Base-by-base conservation (phyloP, 2,329 filamentous ascomycete genomes). In the Fusarium subglutinans region DNA sequence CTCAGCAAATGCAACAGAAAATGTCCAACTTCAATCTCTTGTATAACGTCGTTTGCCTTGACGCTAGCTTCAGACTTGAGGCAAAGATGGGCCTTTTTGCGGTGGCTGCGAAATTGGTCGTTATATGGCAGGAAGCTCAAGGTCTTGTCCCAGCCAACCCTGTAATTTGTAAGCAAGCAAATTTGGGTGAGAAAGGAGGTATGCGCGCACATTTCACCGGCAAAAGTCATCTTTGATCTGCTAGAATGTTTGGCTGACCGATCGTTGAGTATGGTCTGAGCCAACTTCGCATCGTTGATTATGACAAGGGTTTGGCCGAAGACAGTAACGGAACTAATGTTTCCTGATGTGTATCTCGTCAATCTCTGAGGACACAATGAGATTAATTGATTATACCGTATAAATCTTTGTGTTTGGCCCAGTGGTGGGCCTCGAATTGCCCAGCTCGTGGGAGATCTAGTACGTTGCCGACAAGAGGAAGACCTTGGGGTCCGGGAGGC, bases 41-140 rank as follows among this genome's bases (percentile, higher is more conserved):
- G 84, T 3, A 86, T 47, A 0, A 66, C 30, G 41, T 84, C 77
- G 64, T 85, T 87, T 14, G 82, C 80, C 2, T 80, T 67, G 2
- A 84, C 80, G 0, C 80, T 72, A 0, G 72, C 63, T 41, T 84
- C 84, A 3, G 85, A 83, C 2, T 87, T 87, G 10, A 89, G 78
- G 28, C 84, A 79, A 33, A 81, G 79, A 30, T 81, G 79, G 28
- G 86, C 81, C 11, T 84, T 81, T 74, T 85, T 88, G 22, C 87
- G 85, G 51, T 86, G 82, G 6, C 78, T 78, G 17, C 81, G 81
- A 28, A 84, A 83, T 8, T 76, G 80, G 10, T 81, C 78, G 24
- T 82, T 81, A 55, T 86, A 83, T 7, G 78, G 77, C n/a, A 79
- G 74, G 26, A 83, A 64, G 4, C 80, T 80, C 5, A 85, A 66